Percentiles rank a stretch among this genome's conserved stretches.
phyloP scores from a whole-genome alignment of 495 filamentous ascomycete genomes.

The Parmelia sp. region DNA sequence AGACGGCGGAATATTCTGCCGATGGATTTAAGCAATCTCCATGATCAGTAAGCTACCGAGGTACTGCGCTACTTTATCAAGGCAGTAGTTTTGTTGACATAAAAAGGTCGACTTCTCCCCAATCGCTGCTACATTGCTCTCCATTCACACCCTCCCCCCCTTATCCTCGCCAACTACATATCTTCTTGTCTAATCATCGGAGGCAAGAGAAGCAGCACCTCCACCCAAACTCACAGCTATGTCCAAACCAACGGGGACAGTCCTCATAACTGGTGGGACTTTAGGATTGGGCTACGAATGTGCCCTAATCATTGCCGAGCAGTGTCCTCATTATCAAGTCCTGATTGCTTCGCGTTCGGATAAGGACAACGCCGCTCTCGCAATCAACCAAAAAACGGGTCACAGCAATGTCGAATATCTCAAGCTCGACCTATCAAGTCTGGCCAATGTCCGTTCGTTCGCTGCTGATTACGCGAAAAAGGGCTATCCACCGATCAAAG shows the following conservation, averaged over 20 bases:
- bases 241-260: slow-evolving; percentile 32
- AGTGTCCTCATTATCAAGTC: slow-evolving; percentile 32
- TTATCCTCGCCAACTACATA: neutral
- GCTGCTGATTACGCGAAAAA: slow-evolving; percentile 35
- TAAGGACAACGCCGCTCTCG: slow-evolving; percentile 34
- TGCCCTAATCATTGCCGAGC: slow-evolving; percentile 41
- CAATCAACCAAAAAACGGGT: slow-evolving; percentile 30
- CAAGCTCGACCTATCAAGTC: slow-evolving; percentile 37
- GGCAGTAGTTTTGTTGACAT: too few species aligned
- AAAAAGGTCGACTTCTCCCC: too few species aligned
- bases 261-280: slow-evolving; percentile 53
- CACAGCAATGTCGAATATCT: slow-evolving; percentile 38
- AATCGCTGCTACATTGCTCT: neutral
- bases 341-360: slow-evolving; percentile 40
- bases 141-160: neutral
- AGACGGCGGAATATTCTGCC: neutral
- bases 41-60: too few species aligned
- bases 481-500: slow-evolving; percentile 38
- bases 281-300: slow-evolving; percentile 46
- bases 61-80: too few species aligned
- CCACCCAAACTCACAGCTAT: slow-evolving; percentile 12
- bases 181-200: neutral
- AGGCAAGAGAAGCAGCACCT: neutral
- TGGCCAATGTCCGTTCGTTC: slow-evolving; percentile 37
- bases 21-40: neutral